Evolutionary conservation across 2,329 filamentous ascomycete genomes (phyloP), one percentile per base, ranked within the genome.

Genomic region (Fusarium miscanthi): DNA sequence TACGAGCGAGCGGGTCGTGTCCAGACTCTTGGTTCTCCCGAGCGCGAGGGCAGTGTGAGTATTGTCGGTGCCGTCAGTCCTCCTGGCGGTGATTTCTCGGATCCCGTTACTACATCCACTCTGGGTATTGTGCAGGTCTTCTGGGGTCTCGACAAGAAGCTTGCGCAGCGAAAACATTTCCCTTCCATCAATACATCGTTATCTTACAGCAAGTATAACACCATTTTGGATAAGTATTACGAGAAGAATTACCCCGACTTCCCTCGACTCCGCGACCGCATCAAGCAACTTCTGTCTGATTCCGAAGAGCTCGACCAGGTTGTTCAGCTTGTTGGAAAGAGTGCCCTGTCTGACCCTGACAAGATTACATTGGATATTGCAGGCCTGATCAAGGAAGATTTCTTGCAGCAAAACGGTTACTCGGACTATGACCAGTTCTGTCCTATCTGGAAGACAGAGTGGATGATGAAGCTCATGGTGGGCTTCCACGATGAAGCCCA

Each of bases 381-480:
- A 23, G 91, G 90, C 23, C 86, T 99, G 76, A 86, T 99, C 84
- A 99, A 99, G 90, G 96, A 99, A 81, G 96, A 99, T 82, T 99
- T 99, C 86, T 82, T 99, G 81, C 96, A 99, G 85, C 96, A 99
- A 84, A 99, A 99, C 85, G 96, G 96, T 72, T 99, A 99, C 90
- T 96, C 93, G 76, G 94, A 98, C 84, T 98, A 99, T 82, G 96
- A 99, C 81, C 95, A 98, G 85, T 99, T 97, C 90, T 99, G 96
- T 81, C 96, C 96, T 54, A 89, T 99, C 80, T 99, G 96, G 96
- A 99, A 99, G 92, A 99, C 96, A 1, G 93, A 97, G 83, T 99
- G 96, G 92, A 98, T 99, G 96, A 99, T 99, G 96, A 98, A 97
- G 89, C 92, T 94, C 73, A 98, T 99, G 91, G 93, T 99, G 87